These are phyloP conservation scores for Candida manassasensis DNA, from an alignment of 805 yeast species.

Conservation along the genomic window DNA sequence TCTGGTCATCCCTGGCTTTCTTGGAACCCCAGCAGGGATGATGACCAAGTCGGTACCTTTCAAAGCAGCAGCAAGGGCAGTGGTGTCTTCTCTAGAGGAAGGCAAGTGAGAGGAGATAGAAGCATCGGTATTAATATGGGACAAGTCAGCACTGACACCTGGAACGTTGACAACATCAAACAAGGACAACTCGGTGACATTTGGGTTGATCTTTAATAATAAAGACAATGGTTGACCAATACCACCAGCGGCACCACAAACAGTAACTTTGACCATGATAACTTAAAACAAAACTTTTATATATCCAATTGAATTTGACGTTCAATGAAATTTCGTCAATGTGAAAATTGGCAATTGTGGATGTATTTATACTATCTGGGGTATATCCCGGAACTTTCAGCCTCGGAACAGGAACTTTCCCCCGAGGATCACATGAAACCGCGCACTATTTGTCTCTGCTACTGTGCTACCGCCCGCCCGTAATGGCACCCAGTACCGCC, in stretches of 20 bases:
- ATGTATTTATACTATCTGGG: constrained; percentile 1
- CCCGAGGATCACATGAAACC: constrained; percentile 1
- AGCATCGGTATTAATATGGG: constrained; percentile 74
- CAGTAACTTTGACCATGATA: constrained; percentile 64
- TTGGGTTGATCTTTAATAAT: constrained; percentile 64
- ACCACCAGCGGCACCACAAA: constrained; percentile 91
- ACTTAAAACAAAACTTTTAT: too few relatives aligned
- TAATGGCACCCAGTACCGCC: background rate
- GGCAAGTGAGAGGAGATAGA: constrained; percentile 59
- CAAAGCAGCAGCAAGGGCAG: constrained; percentile 43
- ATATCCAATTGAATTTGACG: constrained; percentile 3
- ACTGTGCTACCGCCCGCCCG: background rate
- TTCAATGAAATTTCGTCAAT: too few relatives aligned
- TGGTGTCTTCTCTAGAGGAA: constrained; percentile 43
- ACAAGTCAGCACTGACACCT: constrained; percentile 85
- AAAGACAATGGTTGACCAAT: constrained; percentile 91
- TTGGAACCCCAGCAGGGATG: constrained; percentile 86
- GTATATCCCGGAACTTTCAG: background rate
- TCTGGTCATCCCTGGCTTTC: constrained; percentile 94
- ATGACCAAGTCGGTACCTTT: constrained; percentile 45
- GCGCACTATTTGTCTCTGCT: background rate
- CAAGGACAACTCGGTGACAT: constrained; percentile 61
- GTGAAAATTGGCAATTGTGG: too few relatives aligned
- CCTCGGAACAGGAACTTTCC: constrained; percentile 1
- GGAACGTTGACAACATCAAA: constrained; percentile 82